These are phyloP conservation scores for Penicillium bialowiezense DNA, from an alignment of 495 filamentous ascomycete species.

Conservation along the genomic window DNA sequence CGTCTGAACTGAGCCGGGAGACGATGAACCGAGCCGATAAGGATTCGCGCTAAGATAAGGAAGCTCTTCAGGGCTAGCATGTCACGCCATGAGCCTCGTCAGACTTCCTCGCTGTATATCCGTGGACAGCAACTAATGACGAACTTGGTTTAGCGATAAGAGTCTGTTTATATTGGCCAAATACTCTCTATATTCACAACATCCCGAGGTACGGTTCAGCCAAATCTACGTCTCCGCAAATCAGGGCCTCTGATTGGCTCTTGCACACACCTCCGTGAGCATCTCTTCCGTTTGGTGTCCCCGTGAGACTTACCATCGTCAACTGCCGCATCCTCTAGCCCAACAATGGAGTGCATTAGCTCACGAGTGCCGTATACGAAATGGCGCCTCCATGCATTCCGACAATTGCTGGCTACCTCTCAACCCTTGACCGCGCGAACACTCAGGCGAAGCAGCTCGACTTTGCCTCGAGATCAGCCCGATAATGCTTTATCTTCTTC, in stretches of 20 bases:
- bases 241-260: constrained; percentile 19
- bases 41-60: constrained; percentile 20
- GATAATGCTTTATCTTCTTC: too few relatives aligned
- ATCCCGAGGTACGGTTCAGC: not conserved
- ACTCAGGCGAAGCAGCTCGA: constrained; percentile 9
- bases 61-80: too few relatives aligned
- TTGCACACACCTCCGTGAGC: constrained; percentile 6
- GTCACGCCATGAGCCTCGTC: too few relatives aligned
- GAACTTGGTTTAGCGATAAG: too few relatives aligned
- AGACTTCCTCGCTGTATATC: too few relatives aligned
- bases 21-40: constrained; percentile 12
- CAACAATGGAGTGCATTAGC: constrained; percentile 30
- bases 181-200: too few relatives aligned
- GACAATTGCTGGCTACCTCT: constrained; percentile 18
- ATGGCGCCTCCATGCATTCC: constrained; percentile 35
- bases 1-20: constrained; percentile 5
- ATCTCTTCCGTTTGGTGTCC: constrained; percentile 4
- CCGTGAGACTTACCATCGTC: constrained; percentile 1
- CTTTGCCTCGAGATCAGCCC: too few relatives aligned
- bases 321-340: not conserved
- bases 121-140: too few relatives aligned
- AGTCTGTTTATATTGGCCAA: too few relatives aligned
- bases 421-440: not conserved
- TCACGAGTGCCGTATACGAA: constrained; percentile 27
- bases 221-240: constrained; percentile 15